A percentile compares a stretch with the other conserved stretches of the same genome.
Conservation (phyloP, 495 filamentous ascomycete genomes). For the Penicillium longicatenatum region DNA sequence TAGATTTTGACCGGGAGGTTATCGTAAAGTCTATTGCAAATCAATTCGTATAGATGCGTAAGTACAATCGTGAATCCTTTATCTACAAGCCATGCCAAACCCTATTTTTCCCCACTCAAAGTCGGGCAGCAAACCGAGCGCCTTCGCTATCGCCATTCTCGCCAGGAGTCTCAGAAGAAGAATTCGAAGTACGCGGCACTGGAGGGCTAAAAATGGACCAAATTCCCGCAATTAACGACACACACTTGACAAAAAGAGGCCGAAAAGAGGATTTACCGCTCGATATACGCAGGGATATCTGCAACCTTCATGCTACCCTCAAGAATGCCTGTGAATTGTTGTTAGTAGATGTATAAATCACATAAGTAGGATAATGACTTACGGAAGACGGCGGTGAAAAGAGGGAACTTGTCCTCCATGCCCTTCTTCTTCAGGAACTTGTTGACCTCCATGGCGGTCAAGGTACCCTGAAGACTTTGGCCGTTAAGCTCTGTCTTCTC, state of each 20-base stretch:
- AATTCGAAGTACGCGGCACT: slow-evolving; percentile 19
- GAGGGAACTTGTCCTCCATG: slow-evolving; percentile 79
- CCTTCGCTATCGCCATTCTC: slow-evolving; percentile 23
- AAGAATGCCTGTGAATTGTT: slow-evolving; percentile 35
- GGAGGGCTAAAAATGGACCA: slow-evolving; percentile 26
- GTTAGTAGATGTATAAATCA: not conserved
- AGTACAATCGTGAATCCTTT: slow-evolving; percentile 22
- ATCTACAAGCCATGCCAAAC: slow-evolving; percentile 20
- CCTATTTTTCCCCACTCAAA: slow-evolving; percentile 19
- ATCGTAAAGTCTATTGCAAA: not conserved
- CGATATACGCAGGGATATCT: slow-evolving; percentile 47
- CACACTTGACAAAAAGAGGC: slow-evolving; percentile 22
- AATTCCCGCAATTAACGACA: slow-evolving; percentile 37
- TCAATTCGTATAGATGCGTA: slow-evolving; percentile 21
- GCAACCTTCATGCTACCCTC: slow-evolving; percentile 44
- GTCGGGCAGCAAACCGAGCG: slow-evolving; percentile 27
- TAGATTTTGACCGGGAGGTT: not conserved
- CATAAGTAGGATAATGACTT: slow-evolving; percentile 19
- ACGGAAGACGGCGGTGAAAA: slow-evolving; percentile 83
- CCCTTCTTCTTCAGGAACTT: slow-evolving; percentile 77
- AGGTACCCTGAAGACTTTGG: slow-evolving; percentile 93
- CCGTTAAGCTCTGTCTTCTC: slow-evolving; percentile 91
- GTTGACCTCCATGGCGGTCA: slow-evolving; percentile 89
- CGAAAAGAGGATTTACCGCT: slow-evolving; percentile 39
- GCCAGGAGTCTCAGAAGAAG: slow-evolving; percentile 16